phyloP scores from a whole-genome alignment of 176 grass and related monocot genomes.

The Cenchrus fungigraminus region DNA sequence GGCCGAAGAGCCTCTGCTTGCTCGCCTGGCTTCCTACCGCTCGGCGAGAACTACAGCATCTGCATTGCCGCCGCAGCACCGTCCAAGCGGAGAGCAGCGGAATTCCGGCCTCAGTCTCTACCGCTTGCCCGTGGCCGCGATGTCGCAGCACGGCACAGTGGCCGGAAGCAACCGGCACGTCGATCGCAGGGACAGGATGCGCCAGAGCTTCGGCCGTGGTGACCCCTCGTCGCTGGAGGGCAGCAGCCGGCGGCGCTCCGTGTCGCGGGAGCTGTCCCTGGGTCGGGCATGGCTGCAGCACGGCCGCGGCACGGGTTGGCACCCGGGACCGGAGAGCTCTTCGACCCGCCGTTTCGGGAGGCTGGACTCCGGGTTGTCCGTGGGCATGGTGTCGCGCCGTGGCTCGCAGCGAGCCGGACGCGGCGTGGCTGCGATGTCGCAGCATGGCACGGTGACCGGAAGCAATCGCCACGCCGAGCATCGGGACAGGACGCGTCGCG shows the following conservation, averaged over 20 bases:
- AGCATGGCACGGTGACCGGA: not conserved
- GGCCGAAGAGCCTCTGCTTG: not conserved
- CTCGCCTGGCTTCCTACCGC: slow-evolving; percentile 23
- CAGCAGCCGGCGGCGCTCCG: not conserved
- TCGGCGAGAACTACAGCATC: slow-evolving; percentile 23
- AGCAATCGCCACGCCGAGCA: not conserved
- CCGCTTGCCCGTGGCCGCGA: not conserved
- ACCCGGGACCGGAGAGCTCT: not conserved
- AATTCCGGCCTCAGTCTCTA: not conserved
- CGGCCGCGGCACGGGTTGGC: not conserved
- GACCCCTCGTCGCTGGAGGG: not conserved
- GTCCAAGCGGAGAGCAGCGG: slow-evolving; percentile 4
- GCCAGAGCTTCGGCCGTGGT: not conserved
- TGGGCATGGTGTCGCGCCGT: not conserved
- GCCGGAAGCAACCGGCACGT: not conserved
- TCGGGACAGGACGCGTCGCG: not conserved
- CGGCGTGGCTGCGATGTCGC: not conserved
- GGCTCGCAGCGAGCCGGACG: not conserved
- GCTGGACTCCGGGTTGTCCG: not conserved
- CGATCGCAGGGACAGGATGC: not conserved
- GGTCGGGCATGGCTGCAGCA: no score
- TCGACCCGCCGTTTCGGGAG: not conserved
- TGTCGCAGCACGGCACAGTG: not conserved
- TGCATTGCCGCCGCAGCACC: not conserved
- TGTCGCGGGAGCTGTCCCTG: slow-evolving; percentile 20